Conservation (phyloP, 305 asterid genomes). For the Petunia hybrid region DNA sequence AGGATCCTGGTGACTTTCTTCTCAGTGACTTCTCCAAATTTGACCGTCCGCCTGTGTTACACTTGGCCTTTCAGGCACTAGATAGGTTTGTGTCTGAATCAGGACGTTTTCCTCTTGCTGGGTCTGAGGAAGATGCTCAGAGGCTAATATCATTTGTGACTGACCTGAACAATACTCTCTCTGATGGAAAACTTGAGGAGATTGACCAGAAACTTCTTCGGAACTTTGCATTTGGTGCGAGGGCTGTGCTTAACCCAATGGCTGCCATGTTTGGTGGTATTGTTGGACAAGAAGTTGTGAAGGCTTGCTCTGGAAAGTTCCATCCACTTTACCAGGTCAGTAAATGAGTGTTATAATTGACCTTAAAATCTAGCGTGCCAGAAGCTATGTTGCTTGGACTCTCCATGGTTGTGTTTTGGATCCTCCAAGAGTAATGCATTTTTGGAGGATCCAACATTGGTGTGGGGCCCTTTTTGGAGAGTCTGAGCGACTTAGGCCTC, state of each 20-base stretch:
- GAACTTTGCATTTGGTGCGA: slow-evolving; percentile 48
- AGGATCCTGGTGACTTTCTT: slow-evolving; percentile 54
- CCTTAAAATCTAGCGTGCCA: neutral
- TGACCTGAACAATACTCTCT: slow-evolving; percentile 40
- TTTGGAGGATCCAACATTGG: no score
- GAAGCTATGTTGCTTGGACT: neutral
- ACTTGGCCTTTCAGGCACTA: slow-evolving; percentile 54
- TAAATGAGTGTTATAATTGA: slow-evolving; percentile 16
- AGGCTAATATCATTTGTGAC: slow-evolving; percentile 41
- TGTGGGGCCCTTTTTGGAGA: no score
- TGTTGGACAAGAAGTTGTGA: slow-evolving; percentile 56
- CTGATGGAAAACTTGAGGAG: slow-evolving; percentile 41
- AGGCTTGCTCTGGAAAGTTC: slow-evolving; percentile 60
- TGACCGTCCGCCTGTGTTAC: slow-evolving; percentile 51
- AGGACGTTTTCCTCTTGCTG: slow-evolving; percentile 52
- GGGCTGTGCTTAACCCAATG: slow-evolving; percentile 58
- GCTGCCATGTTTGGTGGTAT: slow-evolving; percentile 60
- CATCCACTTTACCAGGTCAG: slow-evolving; percentile 55
- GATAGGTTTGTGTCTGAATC: slow-evolving; percentile 43
- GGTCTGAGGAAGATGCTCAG: slow-evolving; percentile 54
- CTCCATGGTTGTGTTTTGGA: no score
- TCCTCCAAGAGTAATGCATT: no score
- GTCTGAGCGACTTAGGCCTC: no score
- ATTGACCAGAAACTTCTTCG: slow-evolving; percentile 46
- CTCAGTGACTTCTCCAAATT: slow-evolving; percentile 55